Percentiles rank a stretch among this genome's conserved stretches.
Evolutionary conservation across 148 eudicot species (phyloP).

Genomic region (Polygonum aviculare): DNA sequence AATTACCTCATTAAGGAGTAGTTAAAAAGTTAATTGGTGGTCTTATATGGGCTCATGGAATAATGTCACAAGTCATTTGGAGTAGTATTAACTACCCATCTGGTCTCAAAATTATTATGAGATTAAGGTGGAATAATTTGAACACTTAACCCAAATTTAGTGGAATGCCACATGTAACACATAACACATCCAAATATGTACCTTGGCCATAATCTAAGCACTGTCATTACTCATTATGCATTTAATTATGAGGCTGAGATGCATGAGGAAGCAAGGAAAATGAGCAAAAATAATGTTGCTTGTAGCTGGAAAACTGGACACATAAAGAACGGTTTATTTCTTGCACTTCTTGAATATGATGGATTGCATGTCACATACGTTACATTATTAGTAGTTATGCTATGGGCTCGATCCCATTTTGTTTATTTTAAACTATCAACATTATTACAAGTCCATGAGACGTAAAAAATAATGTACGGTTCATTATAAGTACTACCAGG

Average conservation of each 20-base stretch:
- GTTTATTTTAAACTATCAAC: too few species aligned
- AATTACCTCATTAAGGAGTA: too few species aligned
- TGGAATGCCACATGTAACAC: too few species aligned
- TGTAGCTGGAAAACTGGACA: not conserved
- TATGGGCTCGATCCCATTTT: too few species aligned
- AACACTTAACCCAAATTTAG: too few species aligned
- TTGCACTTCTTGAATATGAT: not conserved
- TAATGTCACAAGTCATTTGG: too few species aligned
- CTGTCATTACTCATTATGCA: not conserved
- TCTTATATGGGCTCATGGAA: too few species aligned
- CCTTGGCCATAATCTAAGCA: not conserved
- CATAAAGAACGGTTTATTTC: not conserved
- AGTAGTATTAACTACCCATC: too few species aligned
- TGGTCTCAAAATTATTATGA: too few species aligned
- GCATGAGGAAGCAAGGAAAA: not conserved
- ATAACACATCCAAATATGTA: not conserved
- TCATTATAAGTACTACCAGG: not conserved
- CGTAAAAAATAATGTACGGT: not conserved
- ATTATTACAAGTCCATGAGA: not conserved
- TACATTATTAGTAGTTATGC: not conserved
- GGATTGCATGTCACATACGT: slow-evolving; percentile 6
- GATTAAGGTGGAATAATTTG: too few species aligned
- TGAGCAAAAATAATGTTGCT: not conserved
- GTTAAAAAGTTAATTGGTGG: too few species aligned
- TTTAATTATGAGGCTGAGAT: not conserved